Evolutionary conservation across 2,329 filamentous ascomycete species (phyloP), one percentile per base, ranked within the genome.

Genomic region (Gremmenia infestans): DNA sequence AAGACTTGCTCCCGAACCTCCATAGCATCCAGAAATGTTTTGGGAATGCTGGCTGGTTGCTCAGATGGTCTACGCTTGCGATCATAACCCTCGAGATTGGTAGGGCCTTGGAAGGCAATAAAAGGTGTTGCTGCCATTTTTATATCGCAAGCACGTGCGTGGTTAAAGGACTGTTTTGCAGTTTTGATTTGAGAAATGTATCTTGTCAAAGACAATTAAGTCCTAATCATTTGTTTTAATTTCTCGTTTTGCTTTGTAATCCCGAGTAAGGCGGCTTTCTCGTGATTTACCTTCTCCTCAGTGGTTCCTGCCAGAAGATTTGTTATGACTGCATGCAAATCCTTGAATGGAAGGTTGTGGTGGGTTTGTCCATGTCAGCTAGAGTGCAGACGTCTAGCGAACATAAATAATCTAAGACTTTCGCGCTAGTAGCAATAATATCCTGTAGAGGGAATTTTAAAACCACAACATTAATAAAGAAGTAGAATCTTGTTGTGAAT

Each of bases 21-120:
- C 82, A 87, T 86, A 60, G 82, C 82, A 62, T 86, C 82, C 48
- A 80, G 71, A 71, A 91, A 89, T 42, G 76, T 65, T 32, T 72
- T 67, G 0, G 86, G 81, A 59, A 84, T 72, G 28, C 69, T 66
- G 1, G 69, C 19, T 0, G 74, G 69, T 63, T 85, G 82, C 53
- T 73, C 61, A 11, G 74, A 66, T n/a, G 72, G 68, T 0, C 73
- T 68, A 7, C 66, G 66, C 12, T 66, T 71, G 35, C 69, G 68
- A 62, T 77, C 70, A 68, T 79, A 83, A 15, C 70, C 73, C 53
- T 76, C 74, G 19, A 82, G 76, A 61, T 75, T 74, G 48, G 71
- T 73, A 45, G 81, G 81, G 65, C 55, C 60, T 39, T 67, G 61
- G 25, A 69, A 67, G 12, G 58, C 53, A 22, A 69, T 65, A 52